Evolutionary conservation across 1,139 yeast species (phyloP), one percentile per base, ranked within the genome.

Genomic region (Scheffersomyces illinoinensis): DNA sequence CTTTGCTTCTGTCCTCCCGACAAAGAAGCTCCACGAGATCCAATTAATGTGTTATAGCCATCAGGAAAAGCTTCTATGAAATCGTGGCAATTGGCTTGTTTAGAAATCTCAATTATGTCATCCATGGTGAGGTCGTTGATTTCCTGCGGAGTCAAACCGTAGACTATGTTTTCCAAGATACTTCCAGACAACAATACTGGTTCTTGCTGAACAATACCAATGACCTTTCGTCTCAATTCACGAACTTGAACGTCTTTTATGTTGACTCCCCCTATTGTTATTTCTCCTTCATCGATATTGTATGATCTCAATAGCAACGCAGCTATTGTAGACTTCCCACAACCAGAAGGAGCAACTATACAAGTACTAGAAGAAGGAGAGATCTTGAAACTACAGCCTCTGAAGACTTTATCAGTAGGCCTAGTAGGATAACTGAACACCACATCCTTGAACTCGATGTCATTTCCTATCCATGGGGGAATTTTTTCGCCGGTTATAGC

Each of bases 1-100:
- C 97, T 82, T 75, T 92, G 98, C 71, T 91, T 91, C 70, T 92
- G 97, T 5, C 98, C 98, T 49, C 97, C 97, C 7, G 88, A 84
- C 54, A 86, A 74, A 46, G 86, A 81, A 0, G 89, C 85, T 0
- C 90, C 90, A 57, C 86, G 76, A 4, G 85, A 68, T 2, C 87
- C 87, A 61, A 84, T 82, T 12, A 83, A 74, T 0, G 88, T 84
- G 56, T 84, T 85, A 60, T 83, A 82, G 19, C 83, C 82, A 57
- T 84, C 86, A 0, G 87, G 85, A 72, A 84, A 83, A 3, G 74
- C 65, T 55, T 68, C 64, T 23, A 84, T 82, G 65, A 84, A 84
- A 52, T 78, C 84, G 67, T 87, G 90, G 63, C 87, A 84, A 64
- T 84, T 84, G 54, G 87, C 87, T 64, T 83, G 83, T 57, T 76